Evolutionary conservation across 73 alveolate genomes (phyloP).

Genomic region (Symbiodinium pilosum): DNA sequence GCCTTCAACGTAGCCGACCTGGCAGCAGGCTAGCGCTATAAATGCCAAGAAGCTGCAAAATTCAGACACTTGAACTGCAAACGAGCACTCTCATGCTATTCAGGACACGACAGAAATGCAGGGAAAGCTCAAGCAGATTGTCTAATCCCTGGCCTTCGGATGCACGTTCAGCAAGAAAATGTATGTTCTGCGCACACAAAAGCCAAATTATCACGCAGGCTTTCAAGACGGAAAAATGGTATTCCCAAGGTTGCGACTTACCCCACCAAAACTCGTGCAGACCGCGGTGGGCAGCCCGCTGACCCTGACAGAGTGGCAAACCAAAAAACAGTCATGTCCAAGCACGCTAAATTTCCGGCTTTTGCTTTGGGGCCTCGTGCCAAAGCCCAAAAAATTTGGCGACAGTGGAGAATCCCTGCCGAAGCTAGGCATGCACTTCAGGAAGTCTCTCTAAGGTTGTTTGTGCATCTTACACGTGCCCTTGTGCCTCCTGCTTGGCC

Average conservation of each 20-base stretch:
- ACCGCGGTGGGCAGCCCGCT: slow-evolving; percentile 50
- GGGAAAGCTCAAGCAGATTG: not conserved
- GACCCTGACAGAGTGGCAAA: slow-evolving; percentile 18
- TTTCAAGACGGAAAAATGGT: too few relatives aligned
- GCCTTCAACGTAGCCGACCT: slow-evolving; percentile 50
- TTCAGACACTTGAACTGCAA: not conserved
- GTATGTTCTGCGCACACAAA: not conserved
- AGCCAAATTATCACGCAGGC: not conserved
- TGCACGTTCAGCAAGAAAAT: slow-evolving; percentile 36
- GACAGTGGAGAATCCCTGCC: slow-evolving; percentile 38
- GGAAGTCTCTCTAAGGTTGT: not conserved
- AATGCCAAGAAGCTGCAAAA: not conserved
- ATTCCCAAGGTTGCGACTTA: not conserved
- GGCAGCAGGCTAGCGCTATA: not conserved
- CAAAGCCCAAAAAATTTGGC: slow-evolving; percentile 66
- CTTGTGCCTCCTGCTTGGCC: not conserved
- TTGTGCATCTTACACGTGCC: not conserved
- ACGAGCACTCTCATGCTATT: not conserved
- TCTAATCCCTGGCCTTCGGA: slow-evolving; percentile 32
- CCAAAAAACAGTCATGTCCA: not conserved
- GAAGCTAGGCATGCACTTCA: not conserved
- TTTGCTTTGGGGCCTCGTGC: slow-evolving; percentile 56
- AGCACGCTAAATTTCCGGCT: too few relatives aligned
- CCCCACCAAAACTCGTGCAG: slow-evolving; percentile 89
- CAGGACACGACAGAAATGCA: not conserved